A percentile compares a stretch with the other conserved stretches of the same genome.
These are phyloP conservation scores for Fusarium sp. DNA, from an alignment of 2,329 filamentous ascomycete genomes.

Conservation along the genomic window DNA sequence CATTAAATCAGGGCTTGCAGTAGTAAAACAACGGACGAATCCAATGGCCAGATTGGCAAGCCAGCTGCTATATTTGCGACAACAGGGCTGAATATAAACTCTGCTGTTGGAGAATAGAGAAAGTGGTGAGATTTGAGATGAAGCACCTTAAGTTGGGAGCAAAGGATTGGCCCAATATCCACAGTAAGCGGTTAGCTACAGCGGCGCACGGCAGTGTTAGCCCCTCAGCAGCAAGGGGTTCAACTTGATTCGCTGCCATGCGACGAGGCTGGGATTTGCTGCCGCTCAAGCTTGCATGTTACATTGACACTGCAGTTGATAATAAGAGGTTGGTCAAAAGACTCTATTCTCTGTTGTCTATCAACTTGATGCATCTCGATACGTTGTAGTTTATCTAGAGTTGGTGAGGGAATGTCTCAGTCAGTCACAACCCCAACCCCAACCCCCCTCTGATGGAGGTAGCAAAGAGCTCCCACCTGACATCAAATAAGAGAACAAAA, in stretches of 20 bases:
- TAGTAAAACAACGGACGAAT: constrained; percentile 29
- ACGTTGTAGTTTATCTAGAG: background rate
- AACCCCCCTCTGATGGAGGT: constrained; percentile 4
- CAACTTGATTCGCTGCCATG: constrained; percentile 12
- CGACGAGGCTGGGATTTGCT: constrained; percentile 17
- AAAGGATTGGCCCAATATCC: no score
- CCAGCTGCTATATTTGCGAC: constrained; percentile 47
- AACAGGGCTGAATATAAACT: constrained; percentile 17
- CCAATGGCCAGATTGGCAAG: constrained; percentile 13
- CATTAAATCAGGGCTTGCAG: constrained; percentile 21
- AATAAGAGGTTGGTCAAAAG: background rate
- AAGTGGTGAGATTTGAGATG: background rate
- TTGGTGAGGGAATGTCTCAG: constrained; percentile 18
- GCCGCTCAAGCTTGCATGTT: constrained; percentile 18
- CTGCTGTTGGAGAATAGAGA: background rate
- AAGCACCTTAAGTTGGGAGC: no score
- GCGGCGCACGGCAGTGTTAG: background rate
- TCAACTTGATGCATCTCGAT: background rate
- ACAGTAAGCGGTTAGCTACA: constrained; percentile 2
- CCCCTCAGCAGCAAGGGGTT: constrained; percentile 9
- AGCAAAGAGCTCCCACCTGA: constrained; percentile 15
- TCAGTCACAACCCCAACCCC: background rate
- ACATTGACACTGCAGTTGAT: constrained; percentile 20
- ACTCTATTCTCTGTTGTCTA: no score
- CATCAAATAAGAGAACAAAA: constrained; percentile 13